Conservation (phyloP, 2,329 filamentous ascomycete species). For the Dactylellina leptospora region DNA sequence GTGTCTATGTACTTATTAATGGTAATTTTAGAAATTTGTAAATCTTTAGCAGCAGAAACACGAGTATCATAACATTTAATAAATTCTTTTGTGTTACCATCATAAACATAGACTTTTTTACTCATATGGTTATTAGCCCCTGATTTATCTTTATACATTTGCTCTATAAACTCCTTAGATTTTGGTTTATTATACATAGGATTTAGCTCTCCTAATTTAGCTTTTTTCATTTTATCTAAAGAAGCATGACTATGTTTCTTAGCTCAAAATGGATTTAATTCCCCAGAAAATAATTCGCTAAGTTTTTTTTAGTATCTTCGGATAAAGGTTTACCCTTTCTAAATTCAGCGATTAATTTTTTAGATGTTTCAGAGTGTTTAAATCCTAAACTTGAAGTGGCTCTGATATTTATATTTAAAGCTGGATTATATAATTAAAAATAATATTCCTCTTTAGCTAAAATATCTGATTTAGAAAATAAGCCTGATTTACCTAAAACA, state of each 20-base stretch:
- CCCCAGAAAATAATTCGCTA: neutral
- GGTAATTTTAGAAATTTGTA: slow-evolving; percentile 4
- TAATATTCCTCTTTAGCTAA: neutral
- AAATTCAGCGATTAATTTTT: neutral
- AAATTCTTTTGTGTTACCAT: neutral
- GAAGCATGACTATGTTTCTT: neutral
- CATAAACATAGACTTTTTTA: neutral
- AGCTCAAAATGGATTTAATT: neutral
- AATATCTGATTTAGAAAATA: neutral
- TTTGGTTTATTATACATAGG: neutral
- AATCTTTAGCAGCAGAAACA: neutral
- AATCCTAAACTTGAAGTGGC: neutral
- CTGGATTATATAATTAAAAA: neutral
- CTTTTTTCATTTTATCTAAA: neutral
- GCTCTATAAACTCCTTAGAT: neutral
- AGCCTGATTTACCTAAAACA: neutral
- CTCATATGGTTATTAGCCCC: neutral
- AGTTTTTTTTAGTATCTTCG: neutral
- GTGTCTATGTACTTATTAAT: neutral
- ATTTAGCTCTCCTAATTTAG: neutral
- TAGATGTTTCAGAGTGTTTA: neutral
- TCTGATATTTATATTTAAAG: neutral
- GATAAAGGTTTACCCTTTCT: neutral
- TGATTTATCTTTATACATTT: neutral
- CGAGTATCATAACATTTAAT: neutral